phyloP scores from a whole-genome alignment of 2,329 filamentous ascomycete genomes.

The Didymella keratinophila region DNA sequence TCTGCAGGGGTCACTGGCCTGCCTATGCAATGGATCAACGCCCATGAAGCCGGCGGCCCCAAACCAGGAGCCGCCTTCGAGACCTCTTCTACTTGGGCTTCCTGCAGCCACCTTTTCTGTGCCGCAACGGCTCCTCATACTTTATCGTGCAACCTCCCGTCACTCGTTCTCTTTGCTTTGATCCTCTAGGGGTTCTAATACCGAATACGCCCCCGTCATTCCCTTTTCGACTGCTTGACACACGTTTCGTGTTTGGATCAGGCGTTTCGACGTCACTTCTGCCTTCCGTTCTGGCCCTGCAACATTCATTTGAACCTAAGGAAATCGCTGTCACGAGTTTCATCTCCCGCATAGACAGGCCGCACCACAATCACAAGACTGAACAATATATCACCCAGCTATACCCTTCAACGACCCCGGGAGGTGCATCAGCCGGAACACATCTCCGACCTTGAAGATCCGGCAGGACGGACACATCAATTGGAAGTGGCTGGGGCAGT shows the following conservation, averaged over 20 bases:
- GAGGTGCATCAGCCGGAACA: constrained; percentile 21
- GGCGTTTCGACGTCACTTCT: constrained; percentile 18
- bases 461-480: background rate
- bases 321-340: constrained; percentile 33
- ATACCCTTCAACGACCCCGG: constrained; percentile 19
- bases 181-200: constrained; percentile 33
- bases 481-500: background rate
- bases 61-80: constrained; percentile 40
- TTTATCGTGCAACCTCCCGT: constrained; percentile 41
- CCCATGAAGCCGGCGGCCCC: constrained; percentile 40
- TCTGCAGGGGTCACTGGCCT: constrained; percentile 38
- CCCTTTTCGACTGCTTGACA: constrained; percentile 26
- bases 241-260: constrained; percentile 23
- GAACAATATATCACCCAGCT: constrained; percentile 21
- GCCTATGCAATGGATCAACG: constrained; percentile 41
- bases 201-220: constrained; percentile 32
- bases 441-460: constrained; percentile 1
- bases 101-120: constrained; percentile 34
- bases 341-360: constrained; percentile 36
- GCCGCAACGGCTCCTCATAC: constrained; percentile 38
- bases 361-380: constrained; percentile 28
- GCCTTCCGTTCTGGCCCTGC: constrained; percentile 35
- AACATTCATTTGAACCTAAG: constrained; percentile 28
- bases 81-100: constrained; percentile 32
- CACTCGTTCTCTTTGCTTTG: constrained; percentile 31